Evolutionary conservation across 2,329 filamentous ascomycete species (phyloP), one percentile per base, ranked within the genome.

Genomic region (Chalara sp.): DNA sequence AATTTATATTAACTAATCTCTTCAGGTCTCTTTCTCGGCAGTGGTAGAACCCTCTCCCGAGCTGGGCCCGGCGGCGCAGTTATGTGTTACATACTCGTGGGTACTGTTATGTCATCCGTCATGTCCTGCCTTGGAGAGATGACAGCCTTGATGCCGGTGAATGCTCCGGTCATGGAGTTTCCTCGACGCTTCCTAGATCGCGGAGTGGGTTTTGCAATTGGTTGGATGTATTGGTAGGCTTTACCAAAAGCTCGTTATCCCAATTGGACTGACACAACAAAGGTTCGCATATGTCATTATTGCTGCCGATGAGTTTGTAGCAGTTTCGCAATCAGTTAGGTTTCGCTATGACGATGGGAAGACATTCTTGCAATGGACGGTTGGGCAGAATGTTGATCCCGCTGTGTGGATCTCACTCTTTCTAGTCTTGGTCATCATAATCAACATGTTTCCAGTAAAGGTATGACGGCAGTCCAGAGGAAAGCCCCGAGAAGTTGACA

Each of bases 101-200:
- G 70, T 29, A 70, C 67, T 4, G 66, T 73, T 31, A 69, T 73
- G 37, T 70, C 68, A 2, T 68, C 69, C 1, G 69, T 71, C 3
- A 70, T 72, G 6, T 70, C 69, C 10, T 72, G 68, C 46, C 55
- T 74, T 6, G 70, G 72, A 13, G 64, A 70, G 48, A 68, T 68
- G 65, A 68, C 68, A 3, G 63, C 66, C 40, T 61, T 70, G 49
- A 68, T 70, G 66, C 68, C 68, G 8, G 68, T 71, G 40, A 67
- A 69, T 51, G 65, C 65, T 32, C 65, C 67, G 8, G 66, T 70
- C 12, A 68, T 70, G 61, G 65, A 70, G 47, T 70, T 70, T 49
- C 64, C 67, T 12, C 59, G 66, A 6, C 61, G 67, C 4, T 70
- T 70, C 49, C 53, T 69, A n/a, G 67, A 67, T 59, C 60, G 64